These are phyloP conservation scores for Striga hermonthica DNA, from an alignment of 305 asterid genomes.

Conservation along the genomic window DNA sequence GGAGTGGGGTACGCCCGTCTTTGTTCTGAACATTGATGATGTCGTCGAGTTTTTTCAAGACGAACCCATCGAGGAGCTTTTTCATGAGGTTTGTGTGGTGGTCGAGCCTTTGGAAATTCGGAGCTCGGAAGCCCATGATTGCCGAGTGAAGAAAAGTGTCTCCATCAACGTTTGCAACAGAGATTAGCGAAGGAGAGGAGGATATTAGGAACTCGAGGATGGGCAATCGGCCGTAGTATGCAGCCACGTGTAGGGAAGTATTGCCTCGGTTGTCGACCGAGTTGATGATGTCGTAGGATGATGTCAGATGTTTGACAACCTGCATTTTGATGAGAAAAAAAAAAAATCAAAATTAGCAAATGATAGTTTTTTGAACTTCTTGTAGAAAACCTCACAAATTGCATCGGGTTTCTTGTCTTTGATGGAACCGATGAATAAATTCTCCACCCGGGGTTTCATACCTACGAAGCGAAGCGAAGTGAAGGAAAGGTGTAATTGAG, in stretches of 20 bases:
- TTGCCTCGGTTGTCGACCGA: constrained; percentile 61
- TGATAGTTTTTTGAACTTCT: neutral
- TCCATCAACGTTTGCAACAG: constrained; percentile 47
- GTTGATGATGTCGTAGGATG: constrained; percentile 42
- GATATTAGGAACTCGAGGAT: constrained; percentile 48
- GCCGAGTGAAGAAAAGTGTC: constrained; percentile 83
- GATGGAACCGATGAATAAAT: no score
- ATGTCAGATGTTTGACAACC: constrained; percentile 59
- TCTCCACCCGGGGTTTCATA: no score
- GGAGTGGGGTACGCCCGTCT: constrained; percentile 77
- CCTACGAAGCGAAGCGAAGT: no score
- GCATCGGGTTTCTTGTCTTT: no score
- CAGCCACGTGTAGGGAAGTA: constrained; percentile 69
- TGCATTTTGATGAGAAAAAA: constrained; percentile 29
- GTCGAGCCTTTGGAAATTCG: constrained; percentile 66
- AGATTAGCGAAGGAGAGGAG: constrained; percentile 41
- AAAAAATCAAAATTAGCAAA: neutral
- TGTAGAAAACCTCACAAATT: neutral
- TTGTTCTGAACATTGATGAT: constrained; percentile 52
- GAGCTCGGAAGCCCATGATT: constrained; percentile 67
- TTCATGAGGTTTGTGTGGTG: constrained; percentile 59
- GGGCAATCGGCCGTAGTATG: constrained; percentile 61
- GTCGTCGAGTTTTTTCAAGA: constrained; percentile 38
- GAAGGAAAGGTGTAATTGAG: no score
- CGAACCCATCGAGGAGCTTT: constrained; percentile 37